Base-by-base conservation (phyloP, 495 filamentous ascomycete genomes). In the Baudoinia panamericana region DNA sequence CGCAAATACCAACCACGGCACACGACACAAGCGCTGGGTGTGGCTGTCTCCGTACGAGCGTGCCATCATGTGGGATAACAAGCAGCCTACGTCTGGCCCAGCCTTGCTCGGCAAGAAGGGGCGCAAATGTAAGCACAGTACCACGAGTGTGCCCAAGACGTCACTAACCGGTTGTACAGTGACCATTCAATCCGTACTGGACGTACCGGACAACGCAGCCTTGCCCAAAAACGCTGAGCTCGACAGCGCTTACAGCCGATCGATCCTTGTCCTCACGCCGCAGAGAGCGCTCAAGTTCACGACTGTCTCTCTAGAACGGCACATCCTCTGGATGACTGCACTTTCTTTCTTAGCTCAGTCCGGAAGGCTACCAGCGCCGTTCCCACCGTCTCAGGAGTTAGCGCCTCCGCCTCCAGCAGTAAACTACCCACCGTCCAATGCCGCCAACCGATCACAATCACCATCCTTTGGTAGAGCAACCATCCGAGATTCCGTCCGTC, bases 1-100 rank as follows among this genome's bases (percentile, higher is more conserved):
- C 71, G 71, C 52, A 64, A 69, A 29, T 67, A 70, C 67, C 11
- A 63, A 62, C 53, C 71, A 66, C 45, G 74, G 75, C 21, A 66
- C 70, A n/a, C 60, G 92, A 27, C 90, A 97, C 51, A 95, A 90
- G 62, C 72, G 90, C 62, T 97, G 90, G 90, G 92, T 97, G 12
- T 97, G 90, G 90, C 70, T 97, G 23, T 87, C 86, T 10, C 90
- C 90, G 12, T 95, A 95, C 54, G 90, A 97, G 61, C 72, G 86
- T 27, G 76, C 86, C 8, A 86, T 97, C 34, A 84, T 97, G 63
- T 97, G 90, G 90, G 94, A 88, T 59, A 93, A 80, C 71, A 93
- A 93, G 68, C 92, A 96, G 61, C 90, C 90, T 16, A 82, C 78
- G 16, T 82, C 78, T 49, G 83, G 82, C 21, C 80, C 75, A 53